Evolutionary conservation across 495 filamentous ascomycete species (phyloP).

Genomic region (Cercophora scortea): DNA sequence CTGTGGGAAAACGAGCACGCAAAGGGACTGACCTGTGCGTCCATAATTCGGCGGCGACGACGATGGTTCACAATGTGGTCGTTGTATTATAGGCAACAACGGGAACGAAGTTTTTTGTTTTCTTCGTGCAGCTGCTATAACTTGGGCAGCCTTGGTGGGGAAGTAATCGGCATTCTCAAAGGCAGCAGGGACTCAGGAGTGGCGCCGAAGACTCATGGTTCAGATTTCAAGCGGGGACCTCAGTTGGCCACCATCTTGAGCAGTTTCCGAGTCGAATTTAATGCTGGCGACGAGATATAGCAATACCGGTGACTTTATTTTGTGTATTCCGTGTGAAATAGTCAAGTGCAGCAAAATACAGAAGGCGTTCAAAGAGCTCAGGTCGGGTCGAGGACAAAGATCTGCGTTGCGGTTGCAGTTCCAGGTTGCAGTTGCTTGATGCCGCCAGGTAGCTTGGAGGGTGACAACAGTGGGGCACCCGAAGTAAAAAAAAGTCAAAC

Average conservation of each 20-base stretch:
- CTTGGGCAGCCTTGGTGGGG: slow-evolving; percentile 16
- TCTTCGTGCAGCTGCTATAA: slow-evolving; percentile 23
- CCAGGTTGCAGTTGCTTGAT: background rate
- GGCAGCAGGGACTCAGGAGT: slow-evolving; percentile 11
- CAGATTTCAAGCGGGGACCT: slow-evolving; percentile 5
- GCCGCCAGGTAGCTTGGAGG: background rate
- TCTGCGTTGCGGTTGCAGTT: background rate
- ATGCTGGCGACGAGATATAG: no score
- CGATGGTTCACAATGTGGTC: background rate
- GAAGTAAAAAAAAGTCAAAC: background rate
- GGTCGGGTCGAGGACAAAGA: slow-evolving; percentile 2
- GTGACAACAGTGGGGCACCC: background rate
- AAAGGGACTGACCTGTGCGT: slow-evolving; percentile 20
- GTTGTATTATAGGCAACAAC: background rate
- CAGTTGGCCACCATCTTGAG: slow-evolving; percentile 11
- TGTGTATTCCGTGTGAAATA: no score
- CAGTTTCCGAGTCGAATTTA: background rate
- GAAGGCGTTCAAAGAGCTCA: background rate
- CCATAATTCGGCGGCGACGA: slow-evolving; percentile 19
- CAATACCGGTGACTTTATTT: no score
- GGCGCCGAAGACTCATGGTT: slow-evolving; percentile 21
- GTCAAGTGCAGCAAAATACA: background rate
- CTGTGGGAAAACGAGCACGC: background rate
- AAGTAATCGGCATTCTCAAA: slow-evolving; percentile 24
- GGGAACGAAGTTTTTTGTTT: background rate